Percentiles rank a stretch among this genome's conserved stretches.
These are phyloP conservation scores for Parathielavia hyrcaniae DNA, from an alignment of 495 filamentous ascomycete genomes.

Conservation along the genomic window DNA sequence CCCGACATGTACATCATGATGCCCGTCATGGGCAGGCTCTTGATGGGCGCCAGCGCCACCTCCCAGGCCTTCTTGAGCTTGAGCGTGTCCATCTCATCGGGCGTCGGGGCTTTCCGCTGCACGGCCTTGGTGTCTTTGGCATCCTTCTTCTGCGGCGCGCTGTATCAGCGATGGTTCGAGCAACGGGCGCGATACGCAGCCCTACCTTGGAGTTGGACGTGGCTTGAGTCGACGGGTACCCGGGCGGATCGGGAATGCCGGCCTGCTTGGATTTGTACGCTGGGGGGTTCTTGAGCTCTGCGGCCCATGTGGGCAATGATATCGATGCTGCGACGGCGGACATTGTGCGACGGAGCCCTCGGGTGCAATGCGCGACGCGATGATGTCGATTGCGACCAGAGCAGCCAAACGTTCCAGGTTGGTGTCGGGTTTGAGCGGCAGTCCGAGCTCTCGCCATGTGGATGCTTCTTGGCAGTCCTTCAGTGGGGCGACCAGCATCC, in stretches of 20 bases:
- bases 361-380: not conserved
- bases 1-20: conserved; percentile 99
- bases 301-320: conserved; percentile 68
- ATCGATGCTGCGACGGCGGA: conserved; percentile 18
- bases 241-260: conserved; percentile 78
- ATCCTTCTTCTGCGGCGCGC: conserved; percentile 36
- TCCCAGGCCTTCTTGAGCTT: conserved; percentile 99
- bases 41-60: conserved; percentile 86
- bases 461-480: conserved; percentile 11
- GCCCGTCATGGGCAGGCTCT: conserved; percentile 92
- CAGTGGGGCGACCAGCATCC: conserved; percentile 9
- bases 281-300: conserved; percentile 64
- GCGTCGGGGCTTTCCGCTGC: conserved; percentile 52
- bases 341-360: conserved; percentile 16
- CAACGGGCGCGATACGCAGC: conserved; percentile 1
- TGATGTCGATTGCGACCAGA: not conserved
- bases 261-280: conserved; percentile 49
- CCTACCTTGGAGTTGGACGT: conserved; percentile 50
- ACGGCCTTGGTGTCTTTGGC: conserved; percentile 40
- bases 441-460: conserved; percentile 11
- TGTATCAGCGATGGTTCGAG: not conserved
- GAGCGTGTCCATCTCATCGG: conserved; percentile 82
- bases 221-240: conserved; percentile 57
- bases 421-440: conserved; percentile 20
- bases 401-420: conserved; percentile 1